Percentiles rank a stretch among this genome's conserved stretches.
phyloP scores from a whole-genome alignment of 2,329 filamentous ascomycete genomes.

The Cercospora citrullina region DNA sequence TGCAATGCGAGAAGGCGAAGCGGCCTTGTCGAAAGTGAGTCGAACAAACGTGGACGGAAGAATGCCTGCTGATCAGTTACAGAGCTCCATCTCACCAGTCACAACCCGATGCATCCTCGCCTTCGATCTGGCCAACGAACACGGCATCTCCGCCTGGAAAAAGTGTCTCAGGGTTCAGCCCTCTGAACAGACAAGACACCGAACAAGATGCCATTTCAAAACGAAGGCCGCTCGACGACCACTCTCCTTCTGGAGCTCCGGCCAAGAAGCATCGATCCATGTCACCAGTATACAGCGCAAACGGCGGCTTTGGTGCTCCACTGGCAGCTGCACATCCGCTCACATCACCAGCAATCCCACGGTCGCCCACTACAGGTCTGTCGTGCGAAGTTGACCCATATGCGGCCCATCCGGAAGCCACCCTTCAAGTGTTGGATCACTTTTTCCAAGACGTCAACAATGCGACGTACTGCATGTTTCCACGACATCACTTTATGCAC shows the following conservation, averaged over 20 bases:
- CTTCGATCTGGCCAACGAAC: slow-evolving; percentile 29
- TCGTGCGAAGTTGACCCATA: slow-evolving; percentile 57
- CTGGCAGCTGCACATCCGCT: slow-evolving; percentile 21
- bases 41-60: not conserved
- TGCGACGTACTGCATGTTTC: slow-evolving; percentile 58
- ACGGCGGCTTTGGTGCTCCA: slow-evolving; percentile 10
- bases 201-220: slow-evolving; percentile 32
- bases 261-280: slow-evolving; percentile 37
- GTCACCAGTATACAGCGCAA: slow-evolving; percentile 28
- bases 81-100: slow-evolving; percentile 25
- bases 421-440: slow-evolving; percentile 54
- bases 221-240: slow-evolving; percentile 33
- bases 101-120: slow-evolving; percentile 28
- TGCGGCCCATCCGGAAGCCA: slow-evolving; percentile 50
- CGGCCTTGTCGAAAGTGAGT: slow-evolving; percentile 75
- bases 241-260: slow-evolving; percentile 24
- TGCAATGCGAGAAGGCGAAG: slow-evolving; percentile 90
- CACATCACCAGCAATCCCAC: slow-evolving; percentile 27
- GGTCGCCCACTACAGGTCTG: slow-evolving; percentile 37
- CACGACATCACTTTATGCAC: slow-evolving; percentile 52
- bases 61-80: not conserved
- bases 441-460: slow-evolving; percentile 60
- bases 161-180: slow-evolving; percentile 23
- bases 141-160: slow-evolving; percentile 30
- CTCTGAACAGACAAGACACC: slow-evolving; percentile 16